Base-by-base conservation (phyloP, 2,329 filamentous ascomycete species). In the Neurospora crassa region DNA sequence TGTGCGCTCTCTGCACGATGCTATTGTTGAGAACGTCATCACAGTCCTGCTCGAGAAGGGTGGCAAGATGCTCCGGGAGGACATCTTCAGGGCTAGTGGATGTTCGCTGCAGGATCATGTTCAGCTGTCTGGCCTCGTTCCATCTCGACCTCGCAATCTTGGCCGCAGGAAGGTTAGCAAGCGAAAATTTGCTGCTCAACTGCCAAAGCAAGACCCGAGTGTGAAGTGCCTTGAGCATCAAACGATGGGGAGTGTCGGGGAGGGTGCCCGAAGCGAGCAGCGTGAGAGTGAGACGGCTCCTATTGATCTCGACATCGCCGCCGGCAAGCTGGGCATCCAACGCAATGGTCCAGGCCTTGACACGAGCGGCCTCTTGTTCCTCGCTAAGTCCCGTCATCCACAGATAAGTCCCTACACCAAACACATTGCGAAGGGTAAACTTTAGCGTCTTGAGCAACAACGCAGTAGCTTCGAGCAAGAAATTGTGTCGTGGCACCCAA, bases 201-300 rank as follows among this genome's bases (percentile, higher is more conserved):
- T 93, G 91, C 92, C 93, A 97, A 47, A 97, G 85, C 42, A 97
- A 86, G 67, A 97, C 88, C n/a, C 94, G 92, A 72, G 96, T 91
- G 78, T 98, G 95, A 45, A 98, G 84, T 1, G 95, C 92, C 80
- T 97, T 96, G 71, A 97, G 87, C 92, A 97, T 97, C 70, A 97
- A 86, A 63, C 93, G 88, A 68, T 88, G 86, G 1, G 95, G 93
- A 0, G 92, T 96, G 72, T 93, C 89, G 12, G 94, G 94, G 1
- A 97, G 84, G 0, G 94, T 97, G 34, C 91, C 91, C 1, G 94
- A 96, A 10, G 94, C 94, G 77, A 97, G 90, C 37, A 97, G 85
- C 0, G 94, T 97, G 68, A 97, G 84, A 0, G 95, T 88, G 41
- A 97, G 85, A 68, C 95, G 90, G 79, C 92, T 94, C 80, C 92